phyloP scores from a whole-genome alignment of 2,329 filamentous ascomycete species.

The Botrytis fragariae region DNA sequence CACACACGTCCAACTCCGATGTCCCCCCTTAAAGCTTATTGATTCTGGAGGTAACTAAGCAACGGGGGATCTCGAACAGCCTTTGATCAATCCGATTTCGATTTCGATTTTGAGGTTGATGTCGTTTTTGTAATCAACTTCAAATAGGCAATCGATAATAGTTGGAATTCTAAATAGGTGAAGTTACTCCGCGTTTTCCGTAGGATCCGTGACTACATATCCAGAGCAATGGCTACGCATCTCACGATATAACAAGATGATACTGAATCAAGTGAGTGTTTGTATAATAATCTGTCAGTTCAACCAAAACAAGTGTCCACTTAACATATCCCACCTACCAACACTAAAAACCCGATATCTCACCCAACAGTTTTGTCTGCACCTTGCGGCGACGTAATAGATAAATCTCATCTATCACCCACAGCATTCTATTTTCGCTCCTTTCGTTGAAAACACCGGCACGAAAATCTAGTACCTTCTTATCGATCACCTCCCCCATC shows the following conservation, averaged over 20 bases:
- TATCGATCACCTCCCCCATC: not conserved
- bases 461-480: not conserved
- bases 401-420: not conserved
- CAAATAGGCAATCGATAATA: not conserved
- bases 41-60: no score
- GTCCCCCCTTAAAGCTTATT: not conserved
- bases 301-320: not conserved
- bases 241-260: not conserved
- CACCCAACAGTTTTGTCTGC: not conserved
- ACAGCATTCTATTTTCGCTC: not conserved
- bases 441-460: not conserved
- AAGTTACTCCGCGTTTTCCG: not conserved
- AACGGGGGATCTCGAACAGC: not conserved
- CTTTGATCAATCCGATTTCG: not conserved
- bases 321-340: not conserved
- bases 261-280: not conserved
- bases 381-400: not conserved
- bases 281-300: not conserved
- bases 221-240: not conserved
- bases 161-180: not conserved
- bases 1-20: not conserved
- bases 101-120: not conserved
- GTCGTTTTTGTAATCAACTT: not conserved
- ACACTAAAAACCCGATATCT: not conserved
- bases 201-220: not conserved